Evolutionary conservation across 495 filamentous ascomycete genomes (phyloP), one percentile per base, ranked within the genome.

Genomic region (Lindgomyces ingoldianus): DNA sequence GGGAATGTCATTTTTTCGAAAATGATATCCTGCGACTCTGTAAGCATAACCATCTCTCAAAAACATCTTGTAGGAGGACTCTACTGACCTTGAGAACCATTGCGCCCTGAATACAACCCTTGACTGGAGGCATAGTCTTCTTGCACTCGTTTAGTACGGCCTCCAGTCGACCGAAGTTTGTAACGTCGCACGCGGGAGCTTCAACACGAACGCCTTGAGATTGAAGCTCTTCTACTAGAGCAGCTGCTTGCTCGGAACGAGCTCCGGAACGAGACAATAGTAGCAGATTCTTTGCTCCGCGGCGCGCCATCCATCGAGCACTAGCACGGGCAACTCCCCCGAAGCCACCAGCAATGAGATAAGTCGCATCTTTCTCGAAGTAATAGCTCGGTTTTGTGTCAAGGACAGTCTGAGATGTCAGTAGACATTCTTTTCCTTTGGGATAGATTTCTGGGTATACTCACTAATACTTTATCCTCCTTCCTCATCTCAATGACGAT

Each of bases 271-370:
- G 60, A 33, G 64, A 70, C 18, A 62, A 41, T 22, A 66, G 18
- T 8, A 65, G 45, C 18, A 70, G 29, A 45, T 62, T 64, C 21
- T 50, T 51, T 25, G 63, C 67, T 29, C 68, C 68, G 4, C 55
- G 49, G 46, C 50, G 33, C 27, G 36, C 57, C 64, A 70, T 63
- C 64, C 68, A 70, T 41, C 58, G 57, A 26, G 42, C 30, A 21
- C 63, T 62, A n/a, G 51, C 36, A 30, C 51, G 57, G 25, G 57
- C 64, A 21, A 70, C 25, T n/a, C 64, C 68, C 29, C 64, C 68
- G 16, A 70, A 44, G n/a, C 62, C 63, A n/a, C 68, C 68, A 27
- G 59, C 39, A 41, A 70, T 47, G 58, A 70, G 26, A 49, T 70
- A 70, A 22, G 29, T 30, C 33, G 64, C 57, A 18, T 67, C 39